These are phyloP conservation scores for Pichia sp. DNA, from an alignment of 1,139 yeast species.

Conservation along the genomic window DNA sequence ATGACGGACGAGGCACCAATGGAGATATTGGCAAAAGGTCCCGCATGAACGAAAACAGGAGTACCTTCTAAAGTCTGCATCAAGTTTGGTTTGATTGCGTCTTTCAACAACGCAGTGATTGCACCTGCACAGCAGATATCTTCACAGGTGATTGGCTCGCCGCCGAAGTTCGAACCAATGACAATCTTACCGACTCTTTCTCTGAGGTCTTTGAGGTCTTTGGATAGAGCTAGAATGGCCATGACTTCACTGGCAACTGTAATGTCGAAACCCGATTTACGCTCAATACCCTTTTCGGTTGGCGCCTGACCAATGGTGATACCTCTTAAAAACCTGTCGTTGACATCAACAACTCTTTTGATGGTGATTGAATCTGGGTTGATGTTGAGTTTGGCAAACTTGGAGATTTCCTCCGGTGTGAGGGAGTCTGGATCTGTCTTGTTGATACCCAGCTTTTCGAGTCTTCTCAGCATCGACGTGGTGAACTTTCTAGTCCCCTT, in stretches of 20 bases:
- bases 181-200: conserved; percentile 64
- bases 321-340: conserved; percentile 69
- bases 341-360: conserved; percentile 75
- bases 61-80: conserved; percentile 86
- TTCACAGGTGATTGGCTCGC: conserved; percentile 66
- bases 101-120: conserved; percentile 66
- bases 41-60: conserved; percentile 79
- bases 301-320: conserved; percentile 71
- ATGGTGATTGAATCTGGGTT: conserved; percentile 68
- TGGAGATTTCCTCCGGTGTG: conserved; percentile 59
- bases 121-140: conserved; percentile 82
- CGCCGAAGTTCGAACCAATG: conserved; percentile 55
- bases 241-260: conserved; percentile 77
- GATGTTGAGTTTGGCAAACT: conserved; percentile 59
- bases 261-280: conserved; percentile 71
- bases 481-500: conserved; percentile 65
- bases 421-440: conserved; percentile 78
- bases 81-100: conserved; percentile 75
- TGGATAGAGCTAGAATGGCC: conserved; percentile 73
- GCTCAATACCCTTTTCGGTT: conserved; percentile 68
- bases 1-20: conserved; percentile 79
- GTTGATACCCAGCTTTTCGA: conserved; percentile 71
- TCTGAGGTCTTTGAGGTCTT: conserved; percentile 59
- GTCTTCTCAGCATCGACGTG: conserved; percentile 67
- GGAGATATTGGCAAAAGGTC: conserved; percentile 81